These are phyloP conservation scores for Globisporangium barbulae DNA, from an alignment of 352 stramenopile species.

Conservation along the genomic window DNA sequence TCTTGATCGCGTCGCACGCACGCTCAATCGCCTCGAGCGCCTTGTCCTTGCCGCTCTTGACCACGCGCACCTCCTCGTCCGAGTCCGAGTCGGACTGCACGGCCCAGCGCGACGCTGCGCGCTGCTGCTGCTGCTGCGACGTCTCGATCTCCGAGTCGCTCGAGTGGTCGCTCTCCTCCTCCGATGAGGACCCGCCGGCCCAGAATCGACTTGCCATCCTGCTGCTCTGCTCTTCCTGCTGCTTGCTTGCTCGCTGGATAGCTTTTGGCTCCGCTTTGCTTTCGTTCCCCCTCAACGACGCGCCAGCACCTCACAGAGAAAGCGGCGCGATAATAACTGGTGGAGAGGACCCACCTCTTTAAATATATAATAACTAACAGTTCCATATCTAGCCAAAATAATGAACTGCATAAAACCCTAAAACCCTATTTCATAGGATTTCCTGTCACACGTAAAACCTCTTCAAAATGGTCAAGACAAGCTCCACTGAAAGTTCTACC, in stretches of 20 bases:
- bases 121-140: conserved; percentile 67
- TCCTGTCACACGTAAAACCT: too few relatives aligned
- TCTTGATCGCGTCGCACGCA: conserved; percentile 69
- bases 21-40: conserved; percentile 74
- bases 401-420: too few relatives aligned
- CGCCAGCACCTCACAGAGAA: neutral
- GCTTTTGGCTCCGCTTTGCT: conserved; percentile 3
- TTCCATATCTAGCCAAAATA: too few relatives aligned
- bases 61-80: conserved; percentile 91
- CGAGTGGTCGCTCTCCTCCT: conserved; percentile 75
- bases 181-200: conserved; percentile 74
- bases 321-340: conserved; percentile 14
- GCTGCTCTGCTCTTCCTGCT: conserved; percentile 19
- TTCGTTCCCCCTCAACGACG: neutral
- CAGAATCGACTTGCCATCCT: conserved; percentile 80
- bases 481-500: too few relatives aligned
- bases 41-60: conserved; percentile 94
- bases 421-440: too few relatives aligned
- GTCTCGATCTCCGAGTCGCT: conserved; percentile 75
- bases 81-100: conserved; percentile 82
- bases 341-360: too few relatives aligned
- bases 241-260: conserved; percentile 10
- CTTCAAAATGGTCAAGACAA: too few relatives aligned
- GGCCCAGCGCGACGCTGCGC: conserved; percentile 71
- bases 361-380: too few relatives aligned